Percentiles rank a stretch among this genome's conserved stretches.
These are phyloP conservation scores for Ascoidea rubescens DNA, from an alignment of 805 yeast species.

Conservation along the genomic window DNA sequence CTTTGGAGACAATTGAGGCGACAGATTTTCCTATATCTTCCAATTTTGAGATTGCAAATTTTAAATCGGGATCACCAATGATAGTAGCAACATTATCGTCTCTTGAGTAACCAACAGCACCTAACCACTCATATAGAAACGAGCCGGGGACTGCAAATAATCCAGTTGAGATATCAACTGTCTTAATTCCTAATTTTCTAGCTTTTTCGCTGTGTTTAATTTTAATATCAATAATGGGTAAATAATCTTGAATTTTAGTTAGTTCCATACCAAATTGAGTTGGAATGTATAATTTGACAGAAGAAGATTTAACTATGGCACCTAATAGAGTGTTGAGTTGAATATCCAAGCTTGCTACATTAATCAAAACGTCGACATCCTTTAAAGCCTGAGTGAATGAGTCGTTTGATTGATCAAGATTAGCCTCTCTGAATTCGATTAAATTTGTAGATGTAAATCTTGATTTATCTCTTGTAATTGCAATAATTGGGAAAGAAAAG, in stretches of 20 bases:
- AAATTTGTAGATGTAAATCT: background rate
- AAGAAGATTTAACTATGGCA: slow-evolving; percentile 27
- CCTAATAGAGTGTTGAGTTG: slow-evolving; percentile 34
- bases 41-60: slow-evolving; percentile 22
- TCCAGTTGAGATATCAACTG: slow-evolving; percentile 27
- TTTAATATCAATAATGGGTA: slow-evolving; percentile 24
- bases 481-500: slow-evolving; percentile 33
- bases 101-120: slow-evolving; percentile 15
- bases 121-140: slow-evolving; percentile 12
- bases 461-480: slow-evolving; percentile 28
- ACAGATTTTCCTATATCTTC: slow-evolving; percentile 30
- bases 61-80: slow-evolving; percentile 25
- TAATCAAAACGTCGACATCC: slow-evolving; percentile 38
- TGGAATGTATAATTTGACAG: slow-evolving; percentile 5
- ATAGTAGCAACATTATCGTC: slow-evolving; percentile 21
- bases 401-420: slow-evolving; percentile 5
- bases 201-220: slow-evolving; percentile 22
- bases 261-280: slow-evolving; percentile 40
- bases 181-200: slow-evolving; percentile 29
- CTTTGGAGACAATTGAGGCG: slow-evolving; percentile 25
- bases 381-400: slow-evolving; percentile 23
- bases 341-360: slow-evolving; percentile 24
- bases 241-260: slow-evolving; percentile 13
- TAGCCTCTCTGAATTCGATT: background rate
- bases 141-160: slow-evolving; percentile 23